Evolutionary conservation across 257 asterid genomes (phyloP), one percentile per base, ranked within the genome.

Genomic region (Plectranthus barbatus): DNA sequence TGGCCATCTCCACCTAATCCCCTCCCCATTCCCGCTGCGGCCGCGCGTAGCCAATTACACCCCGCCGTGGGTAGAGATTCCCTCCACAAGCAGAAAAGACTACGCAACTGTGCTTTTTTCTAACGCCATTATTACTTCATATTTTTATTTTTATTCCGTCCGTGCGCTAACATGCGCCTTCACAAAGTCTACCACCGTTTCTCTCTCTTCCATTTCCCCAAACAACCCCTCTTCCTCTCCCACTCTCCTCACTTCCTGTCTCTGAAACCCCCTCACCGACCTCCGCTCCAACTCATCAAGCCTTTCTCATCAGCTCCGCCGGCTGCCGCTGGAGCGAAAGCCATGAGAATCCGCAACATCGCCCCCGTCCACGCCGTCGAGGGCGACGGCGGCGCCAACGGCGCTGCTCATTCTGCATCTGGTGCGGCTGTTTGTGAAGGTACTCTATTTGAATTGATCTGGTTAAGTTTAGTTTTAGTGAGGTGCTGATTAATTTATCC

Each of bases 101-200:
- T 19, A 46, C 49, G 12, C 60, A 51, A 46, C 65, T 37, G 59
- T 20, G 61, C 67, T 41, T n/a, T 50, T 33, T 4, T 33, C 54
- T 59, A 39, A 71, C 77, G 71, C 74, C 82, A 74, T 66, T 58
- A 72, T 72, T 67, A 54, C 56, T 19, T 7, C 70, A 46, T 17
- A 48, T 26, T 49, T 20, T 10, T 12, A 1, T 40, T 36, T 15
- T 17, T 5, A 37, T 15, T 18, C 34, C 77, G 20, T 63, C 75
- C 12, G 56, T 53, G 51, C 60, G 51, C 70, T 72, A 72, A 60
- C 24, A 89, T 79, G 95, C 79, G 82, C 74, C 83, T 82, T 20
- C 77, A 77, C 71, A 82, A 76, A 76, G 95, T 84, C 79, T 74
- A 74, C 42, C 82, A 81, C 64, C 80, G 92, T 15, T 61, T 60